These are phyloP conservation scores for Syzygium jambos DNA, from an alignment of 345 rosid genomes.

Conservation along the genomic window DNA sequence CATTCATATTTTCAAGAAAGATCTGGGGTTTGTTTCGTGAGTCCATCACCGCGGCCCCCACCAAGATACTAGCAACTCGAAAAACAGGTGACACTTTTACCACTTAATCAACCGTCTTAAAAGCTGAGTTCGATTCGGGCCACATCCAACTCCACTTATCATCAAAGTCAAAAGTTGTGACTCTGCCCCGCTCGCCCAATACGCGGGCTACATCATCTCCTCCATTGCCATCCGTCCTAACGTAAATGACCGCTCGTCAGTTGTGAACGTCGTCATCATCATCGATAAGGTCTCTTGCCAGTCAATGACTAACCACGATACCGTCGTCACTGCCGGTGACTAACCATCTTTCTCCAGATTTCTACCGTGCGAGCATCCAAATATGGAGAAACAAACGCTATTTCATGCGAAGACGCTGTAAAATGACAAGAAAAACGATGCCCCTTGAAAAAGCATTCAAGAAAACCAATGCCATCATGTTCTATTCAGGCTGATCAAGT, in stretches of 20 bases:
- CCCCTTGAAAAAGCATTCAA: neutral
- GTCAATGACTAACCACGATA: neutral
- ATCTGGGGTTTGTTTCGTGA: rapidly evolving
- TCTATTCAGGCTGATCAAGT: neutral
- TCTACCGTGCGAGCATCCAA: too few species aligned
- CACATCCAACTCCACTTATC: neutral
- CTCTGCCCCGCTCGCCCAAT: neutral
- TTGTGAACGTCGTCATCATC: neutral
- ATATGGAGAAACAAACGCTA: too few species aligned
- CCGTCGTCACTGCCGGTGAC: too few species aligned
- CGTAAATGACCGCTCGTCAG: neutral
- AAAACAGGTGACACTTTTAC: neutral
- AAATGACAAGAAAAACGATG: too few species aligned
- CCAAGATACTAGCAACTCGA: neutral
- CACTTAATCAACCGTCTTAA: neutral
- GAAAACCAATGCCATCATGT: neutral
- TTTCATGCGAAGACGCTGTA: too few species aligned
- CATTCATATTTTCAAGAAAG: neutral
- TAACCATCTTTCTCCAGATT: too few species aligned
- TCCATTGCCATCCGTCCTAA: neutral
- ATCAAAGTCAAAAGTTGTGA: neutral
- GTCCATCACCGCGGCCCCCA: neutral
- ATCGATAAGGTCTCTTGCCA: neutral
- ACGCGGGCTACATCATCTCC: neutral
- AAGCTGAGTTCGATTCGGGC: neutral